These are phyloP conservation scores for Fusarium abutilonis DNA, from an alignment of 2,329 filamentous ascomycete species.

Conservation along the genomic window DNA sequence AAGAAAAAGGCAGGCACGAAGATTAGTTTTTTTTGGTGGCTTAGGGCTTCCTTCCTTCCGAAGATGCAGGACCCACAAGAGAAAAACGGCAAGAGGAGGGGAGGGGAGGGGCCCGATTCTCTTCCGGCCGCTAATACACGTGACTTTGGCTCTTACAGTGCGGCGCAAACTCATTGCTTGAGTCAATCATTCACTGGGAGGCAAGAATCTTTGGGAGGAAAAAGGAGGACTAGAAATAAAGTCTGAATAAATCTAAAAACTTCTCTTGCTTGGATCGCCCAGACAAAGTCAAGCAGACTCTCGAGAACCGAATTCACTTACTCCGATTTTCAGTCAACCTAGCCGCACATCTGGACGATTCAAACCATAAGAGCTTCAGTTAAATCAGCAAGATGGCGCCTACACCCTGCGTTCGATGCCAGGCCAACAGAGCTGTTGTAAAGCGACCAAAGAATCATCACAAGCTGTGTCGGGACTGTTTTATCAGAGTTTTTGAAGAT, in stretches of 20 bases:
- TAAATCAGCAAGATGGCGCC: conserved; percentile 72
- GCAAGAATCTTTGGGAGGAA: not conserved
- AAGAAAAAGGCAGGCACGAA: conserved; percentile 35
- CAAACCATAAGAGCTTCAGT: conserved; percentile 7
- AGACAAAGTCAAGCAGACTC: not conserved
- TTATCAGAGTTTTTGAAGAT: conserved; percentile 86
- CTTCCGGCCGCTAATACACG: conserved; percentile 17
- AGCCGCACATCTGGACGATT: not conserved
- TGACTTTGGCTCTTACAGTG: conserved; percentile 27
- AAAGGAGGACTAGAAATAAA: conserved; percentile 21
- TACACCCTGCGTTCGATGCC: conserved; percentile 78
- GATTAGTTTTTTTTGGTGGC: conserved; percentile 44
- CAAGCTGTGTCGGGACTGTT: conserved; percentile 91
- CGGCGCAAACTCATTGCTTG: conserved; percentile 19
- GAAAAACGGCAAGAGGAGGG: not conserved
- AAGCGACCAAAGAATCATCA: conserved; percentile 94
- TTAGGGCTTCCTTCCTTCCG: conserved; percentile 52
- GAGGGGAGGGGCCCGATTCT: conserved; percentile 15
- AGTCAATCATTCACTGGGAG: conserved; percentile 20
- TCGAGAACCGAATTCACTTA: not conserved
- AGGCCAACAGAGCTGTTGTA: conserved; percentile 81
- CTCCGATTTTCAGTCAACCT: not conserved
- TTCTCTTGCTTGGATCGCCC: not conserved
- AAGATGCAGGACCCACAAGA: conserved; percentile 33
- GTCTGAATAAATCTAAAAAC: not conserved